A percentile compares a stretch with the other conserved stretches of the same genome.
phyloP scores from a whole-genome alignment of 2,329 filamentous ascomycete species.

The Bipolaris zeicola region DNA sequence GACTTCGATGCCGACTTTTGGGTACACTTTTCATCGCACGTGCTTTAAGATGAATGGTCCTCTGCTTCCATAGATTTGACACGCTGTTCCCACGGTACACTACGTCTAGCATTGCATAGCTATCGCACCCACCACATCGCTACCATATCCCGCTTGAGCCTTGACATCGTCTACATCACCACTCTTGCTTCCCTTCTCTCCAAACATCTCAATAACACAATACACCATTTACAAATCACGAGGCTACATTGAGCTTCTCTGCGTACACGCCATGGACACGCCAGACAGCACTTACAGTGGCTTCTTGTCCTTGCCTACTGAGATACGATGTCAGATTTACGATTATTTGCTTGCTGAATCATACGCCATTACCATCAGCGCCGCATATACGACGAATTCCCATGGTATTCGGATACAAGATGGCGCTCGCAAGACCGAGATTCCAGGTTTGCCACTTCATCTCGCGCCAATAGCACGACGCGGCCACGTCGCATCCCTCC shows the following conservation, averaged over 20 bases:
- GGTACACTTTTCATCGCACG: not conserved
- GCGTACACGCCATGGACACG: not conserved
- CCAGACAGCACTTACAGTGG: slow-evolving; percentile 15
- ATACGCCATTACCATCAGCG: slow-evolving; percentile 48
- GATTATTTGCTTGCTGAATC: slow-evolving; percentile 46
- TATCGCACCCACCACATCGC: not conserved
- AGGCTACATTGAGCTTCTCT: not conserved
- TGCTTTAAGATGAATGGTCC: not conserved
- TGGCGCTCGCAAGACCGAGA: slow-evolving; percentile 27
- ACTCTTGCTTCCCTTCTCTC: not conserved
- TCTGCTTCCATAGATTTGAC: slow-evolving; percentile 10
- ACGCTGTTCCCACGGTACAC: not conserved
- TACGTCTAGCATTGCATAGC: not conserved
- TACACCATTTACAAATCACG: not conserved
- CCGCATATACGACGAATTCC: slow-evolving; percentile 37
- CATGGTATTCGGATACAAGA: slow-evolving; percentile 37
- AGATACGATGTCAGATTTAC: slow-evolving; percentile 52
- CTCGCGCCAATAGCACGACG: slow-evolving; percentile 43
- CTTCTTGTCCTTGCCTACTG: slow-evolving; percentile 42
- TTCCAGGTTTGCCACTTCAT: slow-evolving; percentile 47
- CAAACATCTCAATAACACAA: not conserved
- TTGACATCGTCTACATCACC: not conserved
- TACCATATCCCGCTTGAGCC: not conserved
- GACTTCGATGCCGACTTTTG: not conserved
- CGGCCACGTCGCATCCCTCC: slow-evolving; percentile 41